Conservation (phyloP, 176 grass and related monocot species). For the Zea luxurians region DNA sequence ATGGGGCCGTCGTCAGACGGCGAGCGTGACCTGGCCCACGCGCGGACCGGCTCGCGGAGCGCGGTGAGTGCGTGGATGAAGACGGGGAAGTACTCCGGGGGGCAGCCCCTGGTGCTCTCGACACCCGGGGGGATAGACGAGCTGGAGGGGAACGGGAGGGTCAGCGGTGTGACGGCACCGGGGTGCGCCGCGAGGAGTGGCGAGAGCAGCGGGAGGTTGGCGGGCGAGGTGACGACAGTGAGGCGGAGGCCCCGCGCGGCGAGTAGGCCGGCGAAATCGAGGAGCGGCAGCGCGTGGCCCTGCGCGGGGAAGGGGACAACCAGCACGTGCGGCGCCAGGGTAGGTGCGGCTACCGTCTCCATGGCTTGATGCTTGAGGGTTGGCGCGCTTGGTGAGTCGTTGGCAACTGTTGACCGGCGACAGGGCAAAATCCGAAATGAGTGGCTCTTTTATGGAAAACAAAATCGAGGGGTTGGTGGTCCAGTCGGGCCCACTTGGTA, state of each 20-base stretch:
- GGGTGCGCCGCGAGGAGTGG: constrained; percentile 61
- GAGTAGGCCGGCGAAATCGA: constrained; percentile 53
- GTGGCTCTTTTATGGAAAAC: not conserved
- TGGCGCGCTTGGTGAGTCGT: not conserved
- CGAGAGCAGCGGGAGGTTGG: constrained; percentile 49
- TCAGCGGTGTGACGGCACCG: constrained; percentile 34
- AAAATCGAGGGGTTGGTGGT: not conserved
- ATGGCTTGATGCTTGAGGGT: constrained; percentile 6
- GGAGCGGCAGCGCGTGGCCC: constrained; percentile 61
- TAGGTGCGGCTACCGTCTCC: constrained; percentile 16
- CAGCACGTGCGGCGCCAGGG: constrained; percentile 35
- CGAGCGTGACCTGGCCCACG: constrained; percentile 10
- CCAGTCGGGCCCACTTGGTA: not conserved
- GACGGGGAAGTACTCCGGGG: constrained; percentile 4
- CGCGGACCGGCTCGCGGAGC: constrained; percentile 36
- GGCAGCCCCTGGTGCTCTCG: constrained; percentile 46
- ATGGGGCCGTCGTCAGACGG: constrained; percentile 25
- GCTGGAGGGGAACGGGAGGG: constrained; percentile 59
- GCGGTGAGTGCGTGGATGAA: constrained; percentile 42
- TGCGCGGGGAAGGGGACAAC: constrained; percentile 60
- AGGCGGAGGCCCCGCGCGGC: constrained; percentile 45
- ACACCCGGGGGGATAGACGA: constrained; percentile 43
- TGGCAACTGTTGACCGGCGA: not conserved
- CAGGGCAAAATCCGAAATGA: too few species aligned
- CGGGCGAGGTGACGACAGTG: constrained; percentile 53